Evolutionary conservation across 495 filamentous ascomycete genomes (phyloP).

Genomic region (Gamarada debralockiae): DNA sequence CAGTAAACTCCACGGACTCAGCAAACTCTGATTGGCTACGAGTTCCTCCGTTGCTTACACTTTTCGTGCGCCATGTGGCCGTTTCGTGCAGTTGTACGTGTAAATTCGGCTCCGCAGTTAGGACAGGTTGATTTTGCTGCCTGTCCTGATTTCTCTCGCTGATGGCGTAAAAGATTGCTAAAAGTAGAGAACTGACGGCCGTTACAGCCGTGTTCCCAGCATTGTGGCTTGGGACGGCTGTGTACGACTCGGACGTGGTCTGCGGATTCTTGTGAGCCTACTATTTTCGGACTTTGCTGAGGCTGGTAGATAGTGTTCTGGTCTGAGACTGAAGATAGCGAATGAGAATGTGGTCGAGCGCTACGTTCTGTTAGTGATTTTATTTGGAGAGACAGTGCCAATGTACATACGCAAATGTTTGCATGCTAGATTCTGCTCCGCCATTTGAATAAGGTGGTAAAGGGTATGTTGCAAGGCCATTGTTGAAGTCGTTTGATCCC

Average conservation of each 20-base stretch:
- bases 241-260: slow-evolving; percentile 66
- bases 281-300: slow-evolving; percentile 10
- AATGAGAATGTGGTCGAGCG: slow-evolving; percentile 21
- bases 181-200: slow-evolving; percentile 93
- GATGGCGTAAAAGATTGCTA: slow-evolving; percentile 87
- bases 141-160: slow-evolving; percentile 89
- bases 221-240: slow-evolving; percentile 81
- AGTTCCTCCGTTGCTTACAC: slow-evolving; percentile 64
- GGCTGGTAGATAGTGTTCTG: slow-evolving; percentile 7
- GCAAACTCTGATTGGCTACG: slow-evolving; percentile 7
- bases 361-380: slow-evolving; percentile 4
- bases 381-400: neutral
- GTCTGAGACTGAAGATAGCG: slow-evolving; percentile 19
- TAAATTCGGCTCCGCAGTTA: slow-evolving; percentile 87
- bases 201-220: slow-evolving; percentile 95
- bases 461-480: slow-evolving; percentile 9
- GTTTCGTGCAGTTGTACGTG: slow-evolving; percentile 84
- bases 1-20: too few relatives aligned
- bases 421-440: slow-evolving; percentile 9
- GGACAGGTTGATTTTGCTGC: slow-evolving; percentile 83
- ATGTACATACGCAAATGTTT: slow-evolving; percentile 13
- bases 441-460: slow-evolving; percentile 11
- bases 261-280: slow-evolving; percentile 18
- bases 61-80: slow-evolving; percentile 87
- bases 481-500: slow-evolving; percentile 23